A percentile compares a stretch with the other conserved stretches of the same genome.
Conservation (phyloP, 306 rosid species). For the Quercus mongolica region DNA sequence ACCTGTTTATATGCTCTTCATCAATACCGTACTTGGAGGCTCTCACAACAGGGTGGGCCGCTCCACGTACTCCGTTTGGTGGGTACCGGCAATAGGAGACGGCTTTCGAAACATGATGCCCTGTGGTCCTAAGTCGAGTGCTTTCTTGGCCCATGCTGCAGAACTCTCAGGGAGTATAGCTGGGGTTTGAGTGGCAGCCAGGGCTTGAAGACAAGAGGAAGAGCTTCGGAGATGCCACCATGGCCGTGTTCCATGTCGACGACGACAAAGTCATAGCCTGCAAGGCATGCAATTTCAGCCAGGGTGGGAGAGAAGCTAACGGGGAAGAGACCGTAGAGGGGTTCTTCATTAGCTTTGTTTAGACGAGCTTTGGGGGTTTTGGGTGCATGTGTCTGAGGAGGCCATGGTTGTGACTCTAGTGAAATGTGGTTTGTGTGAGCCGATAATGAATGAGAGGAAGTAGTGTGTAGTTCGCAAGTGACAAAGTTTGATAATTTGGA, state of each 20-base stretch:
- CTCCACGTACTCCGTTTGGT: conserved; percentile 57
- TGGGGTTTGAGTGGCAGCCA: conserved; percentile 56
- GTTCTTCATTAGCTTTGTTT: conserved; percentile 37
- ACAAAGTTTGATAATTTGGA: too few relatives aligned
- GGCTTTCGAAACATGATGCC: conserved; percentile 67
- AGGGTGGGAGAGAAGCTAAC: conserved; percentile 75
- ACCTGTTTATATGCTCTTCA: conserved; percentile 54
- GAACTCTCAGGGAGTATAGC: conserved; percentile 60
- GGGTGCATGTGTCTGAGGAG: neutral
- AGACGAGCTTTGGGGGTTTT: conserved; percentile 56
- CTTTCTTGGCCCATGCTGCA: conserved; percentile 70
- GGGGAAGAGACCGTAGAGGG: conserved; percentile 70
- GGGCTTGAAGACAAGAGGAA: conserved; percentile 60
- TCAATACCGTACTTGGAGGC: conserved; percentile 71
- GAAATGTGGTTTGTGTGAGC: too few relatives aligned
- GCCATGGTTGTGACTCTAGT: neutral
- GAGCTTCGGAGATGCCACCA: conserved; percentile 56
- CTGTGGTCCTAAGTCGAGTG: conserved; percentile 70
- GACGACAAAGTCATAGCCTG: conserved; percentile 71
- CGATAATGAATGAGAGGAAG: too few relatives aligned
- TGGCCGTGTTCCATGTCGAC: conserved; percentile 81
- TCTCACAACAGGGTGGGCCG: conserved; percentile 61
- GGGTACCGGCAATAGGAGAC: conserved; percentile 64
- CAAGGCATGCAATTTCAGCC: conserved; percentile 62
- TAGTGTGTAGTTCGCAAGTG: too few relatives aligned